Evolutionary conservation across 108 stramenopile species (phyloP), one percentile per base, ranked within the genome.

Genomic region (Epipyxis sp.): DNA sequence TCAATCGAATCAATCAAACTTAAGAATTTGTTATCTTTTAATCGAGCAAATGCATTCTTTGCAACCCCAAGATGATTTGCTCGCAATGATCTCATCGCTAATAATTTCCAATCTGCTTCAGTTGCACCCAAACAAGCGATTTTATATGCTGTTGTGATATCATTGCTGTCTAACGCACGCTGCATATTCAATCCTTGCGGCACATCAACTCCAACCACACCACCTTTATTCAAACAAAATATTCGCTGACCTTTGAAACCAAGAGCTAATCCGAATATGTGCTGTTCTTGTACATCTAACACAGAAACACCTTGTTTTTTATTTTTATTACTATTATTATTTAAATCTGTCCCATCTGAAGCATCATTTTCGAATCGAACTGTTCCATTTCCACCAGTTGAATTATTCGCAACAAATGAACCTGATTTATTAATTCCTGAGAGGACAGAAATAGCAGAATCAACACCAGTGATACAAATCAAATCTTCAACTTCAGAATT

Each of bases 111-210:
- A 57, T 89, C 88, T 32, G 59, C 42, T 59, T 89, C 87, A n/a
- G 89, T 88, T 2, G 88, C 88, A 59, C 89, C 89, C 16, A 89
- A 50, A 69, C 84, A 85, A 0, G 89, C 88, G 42, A 87, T 71
- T 20, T 71, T 59, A 68, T 88, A 84, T 2, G 87, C 89, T 2
- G 32, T 2, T 2, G 72, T 10, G 59, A 87, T 80, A 32, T 88
- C 58, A 27, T 76, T 44, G 0, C 39, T 44, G 42, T 89, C 86
- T 25, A 90, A 30, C 82, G 81, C 59, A n/a, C 79, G 69, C 42
- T 77, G 39, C 37, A 89, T 50, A n/a, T 59, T 39, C 32, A 72
- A 57, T 1, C 77, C 44, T 46, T 85, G 84, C 10, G 89, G 83
- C 13, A 89, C 81, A 42, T 89, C 87, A 29, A 85, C 44, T 30